Percentiles rank a stretch among this genome's conserved stretches.
Conservation (phyloP, 345 rosid species). For the Heritiera littoralis region DNA sequence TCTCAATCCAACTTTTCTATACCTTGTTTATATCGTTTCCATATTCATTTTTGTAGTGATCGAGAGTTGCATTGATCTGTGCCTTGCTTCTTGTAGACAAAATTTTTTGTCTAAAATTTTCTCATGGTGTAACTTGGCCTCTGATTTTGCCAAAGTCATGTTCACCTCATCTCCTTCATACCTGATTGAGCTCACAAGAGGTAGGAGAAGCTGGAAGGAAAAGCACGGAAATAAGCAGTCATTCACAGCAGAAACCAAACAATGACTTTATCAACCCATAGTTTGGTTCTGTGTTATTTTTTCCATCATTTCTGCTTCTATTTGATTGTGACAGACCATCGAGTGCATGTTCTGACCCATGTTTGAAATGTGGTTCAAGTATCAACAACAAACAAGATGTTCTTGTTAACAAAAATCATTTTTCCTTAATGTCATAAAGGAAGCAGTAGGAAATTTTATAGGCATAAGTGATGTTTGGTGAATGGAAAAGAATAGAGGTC, state of each 20-base stretch:
- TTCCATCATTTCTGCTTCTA: neutral
- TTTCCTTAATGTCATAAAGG: too few species aligned
- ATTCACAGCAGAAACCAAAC: neutral
- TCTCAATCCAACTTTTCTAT: neutral
- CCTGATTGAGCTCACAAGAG: conserved; percentile 66
- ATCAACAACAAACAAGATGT: neutral
- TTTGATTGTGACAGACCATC: too few species aligned
- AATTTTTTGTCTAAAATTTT: conserved; percentile 65
- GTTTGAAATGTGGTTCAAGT: neutral
- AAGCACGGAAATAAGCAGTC: neutral
- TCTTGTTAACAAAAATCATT: neutral
- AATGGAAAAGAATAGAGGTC: neutral
- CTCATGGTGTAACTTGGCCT: conserved; percentile 64
- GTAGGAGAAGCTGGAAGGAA: conserved; percentile 54
- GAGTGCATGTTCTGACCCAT: neutral
- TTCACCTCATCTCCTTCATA: conserved; percentile 79
- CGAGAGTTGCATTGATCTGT: conserved; percentile 73
- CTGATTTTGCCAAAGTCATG: conserved; percentile 68
- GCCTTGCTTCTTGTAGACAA: conserved; percentile 74
- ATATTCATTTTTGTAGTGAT: conserved; percentile 63
- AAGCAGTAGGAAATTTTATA: neutral
- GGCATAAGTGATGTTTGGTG: neutral
- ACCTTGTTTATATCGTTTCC: conserved; percentile 72
- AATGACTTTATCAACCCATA: neutral
- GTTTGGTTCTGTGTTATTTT: neutral